Conservation (phyloP, 805 yeast genomes). For the Ogataea dorogensis region DNA sequence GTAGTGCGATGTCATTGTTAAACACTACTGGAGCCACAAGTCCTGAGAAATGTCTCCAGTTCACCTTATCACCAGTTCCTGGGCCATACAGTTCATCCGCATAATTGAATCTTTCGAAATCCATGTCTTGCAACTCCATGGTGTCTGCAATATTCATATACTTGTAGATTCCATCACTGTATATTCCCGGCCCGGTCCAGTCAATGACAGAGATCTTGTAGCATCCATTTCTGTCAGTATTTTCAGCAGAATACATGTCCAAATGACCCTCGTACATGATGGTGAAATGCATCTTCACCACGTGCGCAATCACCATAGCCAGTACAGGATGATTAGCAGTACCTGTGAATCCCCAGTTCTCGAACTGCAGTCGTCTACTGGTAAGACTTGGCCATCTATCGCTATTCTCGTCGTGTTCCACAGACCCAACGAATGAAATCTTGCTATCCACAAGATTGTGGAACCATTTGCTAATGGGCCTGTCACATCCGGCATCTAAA, state of each 20-base stretch:
- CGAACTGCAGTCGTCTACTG: constrained; percentile 83
- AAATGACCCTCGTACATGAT: constrained; percentile 46
- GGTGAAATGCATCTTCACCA: constrained; percentile 67
- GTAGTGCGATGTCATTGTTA: constrained; percentile 20
- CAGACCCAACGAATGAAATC: constrained; percentile 78
- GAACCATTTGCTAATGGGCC: constrained; percentile 67
- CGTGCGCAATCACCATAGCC: constrained; percentile 68
- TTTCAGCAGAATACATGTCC: constrained; percentile 14
- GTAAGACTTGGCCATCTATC: constrained; percentile 85
- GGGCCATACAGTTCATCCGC: constrained; percentile 19
- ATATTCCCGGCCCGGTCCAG: constrained; percentile 93
- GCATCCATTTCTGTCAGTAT: constrained; percentile 44
- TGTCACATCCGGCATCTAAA: constrained; percentile 71
- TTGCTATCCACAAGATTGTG: constrained; percentile 26
- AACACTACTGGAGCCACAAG: constrained; percentile 20
- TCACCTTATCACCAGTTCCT: constrained; percentile 12
- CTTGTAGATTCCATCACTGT: constrained; percentile 64
- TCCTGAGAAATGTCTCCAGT: constrained; percentile 25
- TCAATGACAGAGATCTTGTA: constrained; percentile 72
- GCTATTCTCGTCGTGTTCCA: constrained; percentile 91
- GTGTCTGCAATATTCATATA: constrained; percentile 36
- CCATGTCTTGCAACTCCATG: constrained; percentile 14
- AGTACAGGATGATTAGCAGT: constrained; percentile 85
- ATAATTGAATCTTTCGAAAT: constrained; percentile 12
- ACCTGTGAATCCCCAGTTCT: constrained; percentile 91